These are phyloP conservation scores for Daldinia sp. DNA, from an alignment of 2,329 filamentous ascomycete species.

Conservation along the genomic window DNA sequence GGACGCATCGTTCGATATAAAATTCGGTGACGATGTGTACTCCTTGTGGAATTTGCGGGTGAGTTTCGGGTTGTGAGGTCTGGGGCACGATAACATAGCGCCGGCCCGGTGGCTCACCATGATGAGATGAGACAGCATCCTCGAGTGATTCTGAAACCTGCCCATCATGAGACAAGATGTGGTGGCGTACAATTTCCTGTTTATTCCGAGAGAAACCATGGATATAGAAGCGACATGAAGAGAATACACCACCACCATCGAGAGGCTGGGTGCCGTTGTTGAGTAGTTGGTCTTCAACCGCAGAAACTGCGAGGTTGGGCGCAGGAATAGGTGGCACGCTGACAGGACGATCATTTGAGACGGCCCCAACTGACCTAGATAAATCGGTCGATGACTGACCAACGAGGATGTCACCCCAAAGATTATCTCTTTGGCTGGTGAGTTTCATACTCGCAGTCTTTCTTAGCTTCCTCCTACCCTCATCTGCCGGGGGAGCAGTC, in stretches of 20 bases:
- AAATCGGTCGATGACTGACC: constrained; percentile 53
- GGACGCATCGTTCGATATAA: constrained; percentile 91
- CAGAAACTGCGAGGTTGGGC: constrained; percentile 16
- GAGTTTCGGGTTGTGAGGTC: constrained; percentile 59
- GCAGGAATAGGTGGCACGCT: constrained; percentile 34
- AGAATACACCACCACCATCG: constrained; percentile 62
- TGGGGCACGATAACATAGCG: constrained; percentile 69
- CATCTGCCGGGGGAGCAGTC: constrained; percentile 59
- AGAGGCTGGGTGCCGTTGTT: constrained; percentile 23
- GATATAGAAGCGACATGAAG: constrained; percentile 69
- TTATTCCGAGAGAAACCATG: constrained; percentile 69
- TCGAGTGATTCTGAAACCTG: constrained; percentile 58
- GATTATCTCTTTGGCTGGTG: constrained; percentile 79
- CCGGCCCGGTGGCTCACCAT: constrained; percentile 50
- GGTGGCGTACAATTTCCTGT: constrained; percentile 61
- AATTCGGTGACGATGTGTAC: constrained; percentile 81
- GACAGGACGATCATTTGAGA: constrained; percentile 20
- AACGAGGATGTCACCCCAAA: constrained; percentile 92
- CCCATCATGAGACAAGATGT: constrained; percentile 63
- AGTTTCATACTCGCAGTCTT: constrained; percentile 89
- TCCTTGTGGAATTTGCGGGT: constrained; percentile 56
- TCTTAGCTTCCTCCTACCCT: constrained; percentile 82
- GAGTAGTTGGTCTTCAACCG: constrained; percentile 17
- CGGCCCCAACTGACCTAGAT: constrained; percentile 30
- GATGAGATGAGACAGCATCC: constrained; percentile 52